Conservation (phyloP, 2,329 filamentous ascomycete species). For the Clonostachys rhizophaga region DNA sequence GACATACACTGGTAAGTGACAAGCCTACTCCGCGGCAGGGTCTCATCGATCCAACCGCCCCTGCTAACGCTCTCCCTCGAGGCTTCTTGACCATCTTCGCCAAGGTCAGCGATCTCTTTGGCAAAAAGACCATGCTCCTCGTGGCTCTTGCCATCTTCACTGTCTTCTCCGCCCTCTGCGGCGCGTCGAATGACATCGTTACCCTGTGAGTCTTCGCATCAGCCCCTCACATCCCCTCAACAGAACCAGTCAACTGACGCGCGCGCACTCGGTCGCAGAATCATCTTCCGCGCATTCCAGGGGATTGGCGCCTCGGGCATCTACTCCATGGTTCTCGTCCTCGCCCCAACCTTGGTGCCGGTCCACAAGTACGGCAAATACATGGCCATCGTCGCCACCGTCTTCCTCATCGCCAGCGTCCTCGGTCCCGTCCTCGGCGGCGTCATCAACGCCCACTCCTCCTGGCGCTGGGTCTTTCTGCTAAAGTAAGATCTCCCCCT, state of each 20-base stretch:
- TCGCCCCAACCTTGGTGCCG: constrained; percentile 26
- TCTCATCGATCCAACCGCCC: not conserved
- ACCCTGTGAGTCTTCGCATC: constrained; percentile 18
- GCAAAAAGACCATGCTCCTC: constrained; percentile 28
- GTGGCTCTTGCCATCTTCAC: constrained; percentile 28
- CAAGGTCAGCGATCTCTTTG: constrained; percentile 36
- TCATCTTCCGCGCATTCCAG: constrained; percentile 24
- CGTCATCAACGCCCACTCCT: constrained; percentile 27
- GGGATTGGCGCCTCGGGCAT: constrained; percentile 41
- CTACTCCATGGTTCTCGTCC: constrained; percentile 33
- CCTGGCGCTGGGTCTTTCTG: constrained; percentile 36
- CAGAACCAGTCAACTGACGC: too few relatives aligned
- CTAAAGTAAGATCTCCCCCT: constrained; percentile 29
- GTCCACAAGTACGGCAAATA: constrained; percentile 21
- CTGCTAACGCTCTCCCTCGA: constrained; percentile 5
- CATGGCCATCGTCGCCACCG: constrained; percentile 9
- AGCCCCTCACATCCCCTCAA: constrained; percentile 11
- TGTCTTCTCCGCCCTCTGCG: constrained; percentile 33
- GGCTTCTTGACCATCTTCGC: constrained; percentile 35
- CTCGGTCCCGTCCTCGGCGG: constrained; percentile 38
- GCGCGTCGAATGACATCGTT: constrained; percentile 22
- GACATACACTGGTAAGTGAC: constrained; percentile 34
- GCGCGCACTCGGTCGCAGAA: too few relatives aligned
- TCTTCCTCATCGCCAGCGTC: constrained; percentile 25
- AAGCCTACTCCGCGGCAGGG: not conserved